These are phyloP conservation scores for Apiospora arundinis DNA, from an alignment of 2,329 filamentous ascomycete genomes.

Conservation along the genomic window DNA sequence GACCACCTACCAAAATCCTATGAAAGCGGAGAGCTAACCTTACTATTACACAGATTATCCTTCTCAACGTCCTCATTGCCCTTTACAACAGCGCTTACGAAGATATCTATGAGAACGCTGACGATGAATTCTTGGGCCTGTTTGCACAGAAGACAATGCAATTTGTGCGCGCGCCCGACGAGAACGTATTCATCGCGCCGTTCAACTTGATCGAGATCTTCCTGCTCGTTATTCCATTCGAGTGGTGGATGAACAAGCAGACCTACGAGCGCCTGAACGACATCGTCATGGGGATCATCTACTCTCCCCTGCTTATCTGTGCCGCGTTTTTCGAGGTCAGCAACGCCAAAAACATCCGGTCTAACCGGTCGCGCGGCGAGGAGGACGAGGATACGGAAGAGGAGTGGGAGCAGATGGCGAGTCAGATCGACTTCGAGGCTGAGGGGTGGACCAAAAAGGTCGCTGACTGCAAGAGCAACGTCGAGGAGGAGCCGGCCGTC, in stretches of 20 bases:
- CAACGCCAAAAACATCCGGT: constrained; percentile 69
- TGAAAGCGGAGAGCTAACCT: neutral
- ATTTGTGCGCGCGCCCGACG: constrained; percentile 94
- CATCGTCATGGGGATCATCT: constrained; percentile 83
- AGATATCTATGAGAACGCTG: constrained; percentile 90
- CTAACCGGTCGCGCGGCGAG: constrained; percentile 80
- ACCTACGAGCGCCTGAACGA: constrained; percentile 86
- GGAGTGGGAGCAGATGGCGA: constrained; percentile 88
- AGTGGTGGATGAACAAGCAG: constrained; percentile 89
- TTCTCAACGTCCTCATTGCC: constrained; percentile 95
- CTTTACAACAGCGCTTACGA: constrained; percentile 97
- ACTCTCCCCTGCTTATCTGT: constrained; percentile 81
- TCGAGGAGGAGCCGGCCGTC: constrained; percentile 80
- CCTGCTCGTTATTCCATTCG: constrained; percentile 77
- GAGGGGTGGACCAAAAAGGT: constrained; percentile 89
- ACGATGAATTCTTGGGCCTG: constrained; percentile 93
- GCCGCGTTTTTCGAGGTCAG: constrained; percentile 76
- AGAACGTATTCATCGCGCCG: constrained; percentile 97
- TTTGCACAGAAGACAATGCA: constrained; percentile 96
- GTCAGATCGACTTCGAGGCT: constrained; percentile 77
- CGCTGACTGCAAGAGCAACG: constrained; percentile 75
- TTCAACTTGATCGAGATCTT: constrained; percentile 94
- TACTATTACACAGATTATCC: constrained; percentile 58
- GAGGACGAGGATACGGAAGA: constrained; percentile 88
- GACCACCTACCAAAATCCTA: neutral